Percentiles rank a stretch among this genome's conserved stretches.
Conservation (phyloP, 179 eudicot species). For the Dionaea muscipula region DNA sequence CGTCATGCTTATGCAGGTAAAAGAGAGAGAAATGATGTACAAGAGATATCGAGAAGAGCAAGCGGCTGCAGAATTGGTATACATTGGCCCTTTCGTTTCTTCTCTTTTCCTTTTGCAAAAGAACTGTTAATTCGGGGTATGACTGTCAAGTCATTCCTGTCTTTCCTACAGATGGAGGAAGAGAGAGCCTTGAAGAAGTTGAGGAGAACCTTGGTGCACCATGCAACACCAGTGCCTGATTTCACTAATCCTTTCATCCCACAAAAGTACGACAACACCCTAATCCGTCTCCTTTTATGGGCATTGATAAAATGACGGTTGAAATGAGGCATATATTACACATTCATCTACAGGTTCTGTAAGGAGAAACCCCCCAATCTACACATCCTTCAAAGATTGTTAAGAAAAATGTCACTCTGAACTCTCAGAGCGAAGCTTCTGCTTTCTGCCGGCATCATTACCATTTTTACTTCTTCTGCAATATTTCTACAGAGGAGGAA, state of each 20-base stretch:
- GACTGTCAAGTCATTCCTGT: neutral
- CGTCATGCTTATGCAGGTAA: too few species aligned
- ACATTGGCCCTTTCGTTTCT: neutral
- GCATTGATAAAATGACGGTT: too few species aligned
- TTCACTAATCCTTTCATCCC: conserved; percentile 69
- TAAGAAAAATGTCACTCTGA: too few species aligned
- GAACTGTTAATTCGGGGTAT: neutral
- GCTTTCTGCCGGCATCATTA: too few species aligned
- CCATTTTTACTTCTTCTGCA: too few species aligned
- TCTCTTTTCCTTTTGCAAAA: neutral
- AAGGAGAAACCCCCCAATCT: too few species aligned
- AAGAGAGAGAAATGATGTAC: conserved; percentile 76
- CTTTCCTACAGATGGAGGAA: conserved; percentile 77
- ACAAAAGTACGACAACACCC: conserved; percentile 79
- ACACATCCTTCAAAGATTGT: too few species aligned
- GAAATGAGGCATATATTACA: too few species aligned
- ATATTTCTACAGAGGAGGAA: too few species aligned
- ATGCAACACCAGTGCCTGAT: conserved; percentile 80
- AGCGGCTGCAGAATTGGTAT: conserved; percentile 67
- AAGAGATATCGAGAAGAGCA: conserved; percentile 91
- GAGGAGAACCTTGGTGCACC: conserved; percentile 79
- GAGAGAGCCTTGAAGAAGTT: conserved; percentile 92
- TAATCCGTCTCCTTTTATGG: too few species aligned
- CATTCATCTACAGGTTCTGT: too few species aligned
- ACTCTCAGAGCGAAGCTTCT: too few species aligned